Percentiles rank a stretch among this genome's conserved stretches.
Evolutionary conservation across 164 flowering plant species (phyloP).

Genomic region (Aristolochia californica): DNA sequence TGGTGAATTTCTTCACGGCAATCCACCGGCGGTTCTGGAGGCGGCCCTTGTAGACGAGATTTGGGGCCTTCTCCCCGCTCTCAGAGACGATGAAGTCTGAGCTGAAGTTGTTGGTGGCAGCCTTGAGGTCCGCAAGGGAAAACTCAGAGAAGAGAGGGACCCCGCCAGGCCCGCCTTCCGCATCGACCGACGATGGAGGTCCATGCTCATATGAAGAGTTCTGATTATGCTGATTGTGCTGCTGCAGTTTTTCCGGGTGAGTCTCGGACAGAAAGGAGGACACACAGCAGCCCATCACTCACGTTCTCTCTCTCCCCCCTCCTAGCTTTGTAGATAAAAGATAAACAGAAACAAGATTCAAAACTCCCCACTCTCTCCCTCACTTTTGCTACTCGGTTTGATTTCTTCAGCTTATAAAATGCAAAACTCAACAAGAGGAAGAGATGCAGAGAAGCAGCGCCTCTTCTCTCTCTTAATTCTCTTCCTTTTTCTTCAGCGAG

Average conservation of each 20-base stretch:
- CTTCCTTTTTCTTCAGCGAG: too few relatives aligned
- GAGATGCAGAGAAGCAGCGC: too few relatives aligned
- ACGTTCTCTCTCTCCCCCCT: neutral
- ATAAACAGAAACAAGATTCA: neutral
- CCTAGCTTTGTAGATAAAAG: neutral
- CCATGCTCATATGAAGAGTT: conserved; percentile 4
- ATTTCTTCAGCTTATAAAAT: too few relatives aligned
- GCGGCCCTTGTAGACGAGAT: conserved; percentile 72
- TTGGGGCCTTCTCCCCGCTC: conserved; percentile 82
- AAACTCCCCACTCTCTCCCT: conserved; percentile 1
- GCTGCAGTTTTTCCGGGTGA: conserved; percentile 13
- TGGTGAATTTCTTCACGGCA: conserved; percentile 78
- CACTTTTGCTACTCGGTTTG: neutral
- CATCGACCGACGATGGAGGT: conserved; percentile 9
- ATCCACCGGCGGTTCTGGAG: conserved; percentile 60
- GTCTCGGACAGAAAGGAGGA: conserved; percentile 22
- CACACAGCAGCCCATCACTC: conserved; percentile 11
- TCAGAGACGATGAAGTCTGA: conserved; percentile 75
- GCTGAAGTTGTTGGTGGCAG: conserved; percentile 79
- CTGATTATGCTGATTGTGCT: conserved; percentile 6
- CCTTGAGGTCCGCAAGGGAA: conserved; percentile 55
- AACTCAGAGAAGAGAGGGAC: conserved; percentile 48
- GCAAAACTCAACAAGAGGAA: too few relatives aligned
- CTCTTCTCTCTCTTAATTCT: too few relatives aligned
- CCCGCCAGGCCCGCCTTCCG: conserved; percentile 13